Percentiles rank a stretch among this genome's conserved stretches.
phyloP scores from a whole-genome alignment of 1,284 basidiomycete species.

The Apiotrichum laibachii region DNA sequence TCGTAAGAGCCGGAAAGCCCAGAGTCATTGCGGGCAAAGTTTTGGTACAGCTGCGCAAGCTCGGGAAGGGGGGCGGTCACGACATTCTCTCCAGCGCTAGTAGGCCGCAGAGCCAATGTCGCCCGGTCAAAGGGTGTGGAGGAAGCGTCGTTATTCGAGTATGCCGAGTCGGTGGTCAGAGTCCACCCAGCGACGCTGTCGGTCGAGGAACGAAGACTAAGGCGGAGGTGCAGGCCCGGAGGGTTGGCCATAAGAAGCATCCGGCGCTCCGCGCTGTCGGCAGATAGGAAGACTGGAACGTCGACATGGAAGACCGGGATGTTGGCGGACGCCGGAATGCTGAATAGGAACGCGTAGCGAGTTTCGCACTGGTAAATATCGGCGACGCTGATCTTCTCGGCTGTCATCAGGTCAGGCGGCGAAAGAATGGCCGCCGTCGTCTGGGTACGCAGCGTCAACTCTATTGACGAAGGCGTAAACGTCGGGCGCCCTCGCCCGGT shows the following conservation, averaged over 20 bases:
- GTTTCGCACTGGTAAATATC: constrained; percentile 7
- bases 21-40: constrained; percentile 1
- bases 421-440: constrained; percentile 4
- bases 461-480: constrained; percentile 15
- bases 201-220: constrained; percentile 1
- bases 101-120: constrained; percentile 2
- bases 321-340: not conserved
- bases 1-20: not conserved
- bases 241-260: constrained; percentile 6
- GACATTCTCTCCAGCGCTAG: constrained; percentile 1
- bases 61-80: not conserved
- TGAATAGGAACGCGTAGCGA: constrained; percentile 20
- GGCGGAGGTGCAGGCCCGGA: constrained; percentile 7
- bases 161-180: constrained; percentile 17
- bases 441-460: constrained; percentile 6
- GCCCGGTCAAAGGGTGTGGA: constrained; percentile 1
- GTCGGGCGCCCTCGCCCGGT: not conserved
- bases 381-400: not conserved
- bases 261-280: constrained; percentile 7
- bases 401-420: constrained; percentile 5
- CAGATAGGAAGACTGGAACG: constrained; percentile 14
- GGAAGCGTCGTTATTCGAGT: not conserved
- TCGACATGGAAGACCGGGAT: constrained; percentile 22
- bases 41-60: constrained; percentile 15
- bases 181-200: constrained; percentile 10